These are phyloP conservation scores for Solanum sparsipilum DNA, from an alignment of 257 asterid genomes.

Conservation along the genomic window DNA sequence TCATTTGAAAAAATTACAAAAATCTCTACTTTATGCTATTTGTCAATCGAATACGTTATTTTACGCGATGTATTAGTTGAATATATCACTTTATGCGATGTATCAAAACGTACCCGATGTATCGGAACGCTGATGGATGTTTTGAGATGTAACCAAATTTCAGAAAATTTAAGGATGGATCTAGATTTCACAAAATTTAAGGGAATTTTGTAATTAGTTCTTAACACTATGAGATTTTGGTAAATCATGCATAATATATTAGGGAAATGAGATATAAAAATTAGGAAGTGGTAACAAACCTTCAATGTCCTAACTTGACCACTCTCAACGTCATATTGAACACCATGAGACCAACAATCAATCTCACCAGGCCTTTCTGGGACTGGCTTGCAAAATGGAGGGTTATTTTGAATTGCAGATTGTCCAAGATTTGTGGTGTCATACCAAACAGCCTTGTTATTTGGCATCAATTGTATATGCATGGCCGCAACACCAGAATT, in stretches of 20 bases:
- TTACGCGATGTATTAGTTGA: too few species aligned
- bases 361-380: background rate
- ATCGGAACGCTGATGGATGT: background rate
- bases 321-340: conserved; percentile 52
- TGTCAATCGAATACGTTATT: too few species aligned
- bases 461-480: conserved; percentile 81
- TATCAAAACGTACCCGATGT: too few species aligned
- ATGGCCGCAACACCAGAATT: conserved; percentile 73
- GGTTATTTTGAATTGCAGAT: conserved; percentile 31
- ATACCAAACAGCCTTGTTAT: conserved; percentile 57
- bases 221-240: too few species aligned
- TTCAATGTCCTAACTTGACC: conserved; percentile 42
- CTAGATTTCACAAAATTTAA: background rate
- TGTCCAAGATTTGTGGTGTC: conserved; percentile 74
- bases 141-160: too few species aligned
- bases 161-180: background rate
- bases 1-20: too few species aligned
- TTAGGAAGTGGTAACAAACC: conserved; percentile 16
- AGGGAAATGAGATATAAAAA: background rate
- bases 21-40: background rate
- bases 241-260: background rate
- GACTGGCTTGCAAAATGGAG: conserved; percentile 27
- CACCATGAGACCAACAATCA: conserved; percentile 76
- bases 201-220: background rate
- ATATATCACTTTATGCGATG: too few species aligned